phyloP scores from a whole-genome alignment of 208 protist species.

The Jaenimonas drosophilae region DNA sequence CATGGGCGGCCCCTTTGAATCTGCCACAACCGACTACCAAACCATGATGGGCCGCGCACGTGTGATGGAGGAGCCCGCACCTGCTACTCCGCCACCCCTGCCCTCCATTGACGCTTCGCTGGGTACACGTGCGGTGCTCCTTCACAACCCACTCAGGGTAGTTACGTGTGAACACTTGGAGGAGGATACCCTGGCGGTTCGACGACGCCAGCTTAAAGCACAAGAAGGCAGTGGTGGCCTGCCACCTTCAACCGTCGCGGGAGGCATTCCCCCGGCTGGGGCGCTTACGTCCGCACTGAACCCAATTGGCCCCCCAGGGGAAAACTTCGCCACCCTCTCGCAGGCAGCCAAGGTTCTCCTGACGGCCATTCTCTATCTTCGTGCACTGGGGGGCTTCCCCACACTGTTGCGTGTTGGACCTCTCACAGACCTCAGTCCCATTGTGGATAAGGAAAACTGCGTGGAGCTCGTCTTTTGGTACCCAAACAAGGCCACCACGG shows the following conservation, averaged over 20 bases:
- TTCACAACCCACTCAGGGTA: conserved; percentile 30
- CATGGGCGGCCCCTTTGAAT: no score
- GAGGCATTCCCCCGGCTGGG: background rate
- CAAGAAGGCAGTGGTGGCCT: conserved; percentile 7
- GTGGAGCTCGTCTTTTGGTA: conserved; percentile 76
- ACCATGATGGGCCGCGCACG: no score
- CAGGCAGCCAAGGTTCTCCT: conserved; percentile 60
- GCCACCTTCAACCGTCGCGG: background rate
- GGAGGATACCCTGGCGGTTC: conserved; percentile 15
- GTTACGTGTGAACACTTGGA: conserved; percentile 43
- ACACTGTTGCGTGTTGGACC: conserved; percentile 61
- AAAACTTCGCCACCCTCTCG: conserved; percentile 38
- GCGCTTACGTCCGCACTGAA: conserved; percentile 13
- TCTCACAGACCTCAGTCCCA: conserved; percentile 35
- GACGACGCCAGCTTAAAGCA: conserved; percentile 8
- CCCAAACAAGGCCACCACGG: no score
- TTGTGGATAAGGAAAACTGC: conserved; percentile 76
- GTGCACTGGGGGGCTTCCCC: conserved; percentile 70
- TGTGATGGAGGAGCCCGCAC: background rate
- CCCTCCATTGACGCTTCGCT: background rate
- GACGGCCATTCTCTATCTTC: conserved; percentile 59
- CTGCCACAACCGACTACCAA: no score
- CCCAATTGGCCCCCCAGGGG: conserved; percentile 11
- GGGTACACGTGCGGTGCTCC: conserved; percentile 22
- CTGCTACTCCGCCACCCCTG: background rate